A percentile compares a stretch with the other conserved stretches of the same genome.
Evolutionary conservation across 192 early-diverging fungal species (phyloP).

Genomic region (Phlyctochytrium planicorne): DNA sequence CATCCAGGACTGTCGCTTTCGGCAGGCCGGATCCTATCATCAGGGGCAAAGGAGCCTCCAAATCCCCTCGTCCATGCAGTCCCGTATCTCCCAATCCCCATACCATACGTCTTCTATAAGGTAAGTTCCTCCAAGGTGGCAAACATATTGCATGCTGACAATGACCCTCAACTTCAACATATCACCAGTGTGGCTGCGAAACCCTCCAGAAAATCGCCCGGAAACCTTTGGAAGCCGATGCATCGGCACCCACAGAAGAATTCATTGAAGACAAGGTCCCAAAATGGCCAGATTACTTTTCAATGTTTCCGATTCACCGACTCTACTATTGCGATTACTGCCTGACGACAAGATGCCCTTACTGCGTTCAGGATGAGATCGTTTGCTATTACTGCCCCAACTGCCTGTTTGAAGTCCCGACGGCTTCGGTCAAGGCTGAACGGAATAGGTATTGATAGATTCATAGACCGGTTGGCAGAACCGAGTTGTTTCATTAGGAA

Average conservation of each 20-base stretch:
- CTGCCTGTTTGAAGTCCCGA: slow-evolving; percentile 95
- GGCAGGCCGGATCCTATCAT: too few species aligned
- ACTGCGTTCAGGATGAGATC: slow-evolving; percentile 82
- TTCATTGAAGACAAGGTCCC: not conserved
- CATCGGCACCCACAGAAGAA: not conserved
- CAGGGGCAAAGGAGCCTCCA: too few species aligned
- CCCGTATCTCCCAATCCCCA: not conserved
- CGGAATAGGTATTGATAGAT: slow-evolving; percentile 70
- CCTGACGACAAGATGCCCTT: slow-evolving; percentile 73
- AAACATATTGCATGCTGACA: not conserved
- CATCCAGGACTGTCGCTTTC: too few species aligned
- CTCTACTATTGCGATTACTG: slow-evolving; percentile 91
- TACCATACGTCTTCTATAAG: not conserved
- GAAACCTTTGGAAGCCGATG: not conserved
- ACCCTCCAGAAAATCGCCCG: not conserved
- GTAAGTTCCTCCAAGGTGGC: too few species aligned
- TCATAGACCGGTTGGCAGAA: not conserved
- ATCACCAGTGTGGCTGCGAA: not conserved
- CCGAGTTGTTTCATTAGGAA: too few species aligned
- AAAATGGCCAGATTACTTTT: not conserved
- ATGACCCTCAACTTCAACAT: too few species aligned
- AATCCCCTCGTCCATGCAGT: not conserved
- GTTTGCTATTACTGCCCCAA: slow-evolving; percentile 93
- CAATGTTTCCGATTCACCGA: slow-evolving; percentile 27
- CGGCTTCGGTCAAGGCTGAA: slow-evolving; percentile 95